phyloP scores from a whole-genome alignment of 306 rosid species.

The Dryas octopetala region DNA sequence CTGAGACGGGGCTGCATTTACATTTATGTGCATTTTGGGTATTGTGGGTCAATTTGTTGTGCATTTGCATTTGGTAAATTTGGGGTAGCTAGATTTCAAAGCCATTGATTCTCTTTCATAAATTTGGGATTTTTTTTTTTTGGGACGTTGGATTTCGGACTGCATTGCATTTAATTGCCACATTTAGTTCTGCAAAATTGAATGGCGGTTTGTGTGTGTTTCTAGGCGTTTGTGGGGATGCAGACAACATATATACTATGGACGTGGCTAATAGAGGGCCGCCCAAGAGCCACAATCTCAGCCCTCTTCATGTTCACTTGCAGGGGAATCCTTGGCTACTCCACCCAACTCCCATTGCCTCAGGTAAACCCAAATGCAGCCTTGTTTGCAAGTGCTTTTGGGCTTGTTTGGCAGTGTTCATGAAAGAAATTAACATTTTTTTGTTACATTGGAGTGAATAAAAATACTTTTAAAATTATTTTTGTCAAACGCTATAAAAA shows the following conservation, averaged over 20 bases:
- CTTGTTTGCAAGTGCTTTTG: too few species aligned
- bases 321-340: constrained; percentile 85
- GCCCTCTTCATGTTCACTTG: constrained; percentile 92
- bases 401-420: too few species aligned
- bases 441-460: too few species aligned
- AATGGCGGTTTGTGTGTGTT: neutral
- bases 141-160: neutral
- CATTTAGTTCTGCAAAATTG: neutral
- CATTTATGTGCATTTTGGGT: neutral
- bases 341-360: constrained; percentile 93
- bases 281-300: constrained; percentile 79
- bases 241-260: constrained; percentile 80
- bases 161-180: neutral
- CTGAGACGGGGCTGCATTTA: neutral
- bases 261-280: constrained; percentile 90
- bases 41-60: neutral
- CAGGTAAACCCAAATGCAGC: constrained; percentile 42
- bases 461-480: too few species aligned
- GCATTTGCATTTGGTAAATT: neutral
- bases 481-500: too few species aligned
- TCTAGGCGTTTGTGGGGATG: constrained; percentile 84
- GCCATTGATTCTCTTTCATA: neutral
- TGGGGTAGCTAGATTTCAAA: neutral
- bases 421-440: too few species aligned
- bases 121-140: neutral